Base-by-base conservation (phyloP, 1,284 basidiomycete species). In the Thecaphora thlaspeos region DNA sequence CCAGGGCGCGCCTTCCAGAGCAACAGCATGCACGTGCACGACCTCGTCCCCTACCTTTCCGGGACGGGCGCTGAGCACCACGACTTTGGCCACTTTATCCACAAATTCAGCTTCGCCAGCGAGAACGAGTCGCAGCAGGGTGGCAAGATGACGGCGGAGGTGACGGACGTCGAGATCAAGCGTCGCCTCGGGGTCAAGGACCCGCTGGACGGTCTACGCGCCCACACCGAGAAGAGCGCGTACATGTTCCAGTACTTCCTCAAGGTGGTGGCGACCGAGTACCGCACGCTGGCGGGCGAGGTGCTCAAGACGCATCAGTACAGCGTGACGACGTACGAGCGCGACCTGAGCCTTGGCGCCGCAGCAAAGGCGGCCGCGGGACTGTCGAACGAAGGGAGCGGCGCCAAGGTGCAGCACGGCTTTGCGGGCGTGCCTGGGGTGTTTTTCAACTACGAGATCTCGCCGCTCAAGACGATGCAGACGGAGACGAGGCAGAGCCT, bases 1-100 rank as follows among this genome's bases (percentile, higher is more conserved):
- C 93, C 88, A 1, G 95, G 94, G 43, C 85, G 88, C 49, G 91
- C 92, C 15, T 99, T 95, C 87, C 92, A 94, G 79, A 84, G 86
- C 47, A 88, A 88, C 76, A 82, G 84, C 57, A 84, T 88, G 66
- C 87, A 89, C 78, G 84, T 92, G 50, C 88, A 95, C 75, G 93
- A 97, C 68, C 84, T 99, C 18, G 94, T 98, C 1, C 94, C 94
- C 0, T 97, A 98, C 80, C 85, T 99, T 28, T 57, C 68, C 19
- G 74, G 72, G 36, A 52, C 39, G 9, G 74, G 71, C 14, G 68
- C 61, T 12, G 66, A 71, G 45, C 68, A 72, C 23, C 75, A 77
- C 51, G 91, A 97, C 80, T 98, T 97, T 80, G 90, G 90, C 19
- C 95, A 99, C 80, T 84, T 81, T 5, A 86, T 97, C 56, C 85